Percentiles rank a stretch among this genome's conserved stretches.
phyloP scores from a whole-genome alignment of 179 eudicot species.

The Drosera spatulata region DNA sequence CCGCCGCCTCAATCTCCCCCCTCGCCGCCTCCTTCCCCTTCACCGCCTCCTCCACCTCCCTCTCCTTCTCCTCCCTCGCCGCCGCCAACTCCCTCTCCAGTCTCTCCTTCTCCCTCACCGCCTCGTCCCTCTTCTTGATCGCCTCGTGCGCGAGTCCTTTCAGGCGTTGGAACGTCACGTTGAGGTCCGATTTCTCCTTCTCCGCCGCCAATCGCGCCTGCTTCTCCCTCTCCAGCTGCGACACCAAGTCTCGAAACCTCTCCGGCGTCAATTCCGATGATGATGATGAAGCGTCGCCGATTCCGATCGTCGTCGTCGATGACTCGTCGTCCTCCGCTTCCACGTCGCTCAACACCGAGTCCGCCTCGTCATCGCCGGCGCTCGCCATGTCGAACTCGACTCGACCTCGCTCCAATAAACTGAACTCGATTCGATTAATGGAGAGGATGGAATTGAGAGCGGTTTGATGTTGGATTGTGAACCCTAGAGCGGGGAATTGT shows the following conservation, averaged over 20 bases:
- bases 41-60: conserved; percentile 43
- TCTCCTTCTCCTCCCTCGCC: conserved; percentile 39
- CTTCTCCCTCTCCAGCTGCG: conserved; percentile 81
- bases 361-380: conserved; percentile 57
- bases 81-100: conserved; percentile 29
- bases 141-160: conserved; percentile 78
- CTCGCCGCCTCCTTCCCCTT: conserved; percentile 51
- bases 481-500: too few species aligned
- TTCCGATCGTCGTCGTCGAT: conserved; percentile 15
- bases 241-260: conserved; percentile 41
- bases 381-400: conserved; percentile 18
- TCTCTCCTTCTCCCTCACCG: conserved; percentile 35
- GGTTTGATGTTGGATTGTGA: too few species aligned
- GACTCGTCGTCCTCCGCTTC: conserved; percentile 50
- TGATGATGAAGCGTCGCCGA: conserved; percentile 6
- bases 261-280: conserved; percentile 34
- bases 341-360: conserved; percentile 70
- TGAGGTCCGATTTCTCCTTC: conserved; percentile 53
- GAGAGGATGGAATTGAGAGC: too few species aligned
- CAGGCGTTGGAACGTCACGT: conserved; percentile 52
- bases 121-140: conserved; percentile 77
- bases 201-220: conserved; percentile 49
- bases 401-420: too few species aligned
- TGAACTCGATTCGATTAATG: too few species aligned
- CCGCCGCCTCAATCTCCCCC: conserved; percentile 67